Conservation (phyloP, 1,139 yeast species). For the Blastobotrys ciferrii region DNA sequence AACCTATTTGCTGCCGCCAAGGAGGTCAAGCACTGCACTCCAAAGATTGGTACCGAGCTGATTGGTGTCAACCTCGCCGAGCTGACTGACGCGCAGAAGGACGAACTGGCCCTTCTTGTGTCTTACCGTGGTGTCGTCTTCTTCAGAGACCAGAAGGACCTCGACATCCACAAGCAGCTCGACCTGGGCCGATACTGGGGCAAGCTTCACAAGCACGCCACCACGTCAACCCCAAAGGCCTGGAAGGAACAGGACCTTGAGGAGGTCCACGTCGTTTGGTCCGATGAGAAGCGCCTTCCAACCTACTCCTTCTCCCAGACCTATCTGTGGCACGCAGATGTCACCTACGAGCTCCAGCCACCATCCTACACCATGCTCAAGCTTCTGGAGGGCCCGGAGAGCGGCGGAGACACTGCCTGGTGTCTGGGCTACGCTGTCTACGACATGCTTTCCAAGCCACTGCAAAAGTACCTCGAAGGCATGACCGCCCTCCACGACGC, state of each 20-base stretch:
- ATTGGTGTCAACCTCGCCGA: conserved; percentile 57
- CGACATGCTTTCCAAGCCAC: conserved; percentile 60
- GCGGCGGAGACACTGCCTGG: conserved; percentile 77
- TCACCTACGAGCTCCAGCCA: conserved; percentile 67
- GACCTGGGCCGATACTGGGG: conserved; percentile 66
- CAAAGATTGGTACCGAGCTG: conserved; percentile 66
- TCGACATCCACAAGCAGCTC: conserved; percentile 50
- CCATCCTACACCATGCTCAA: conserved; percentile 65
- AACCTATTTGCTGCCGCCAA: conserved; percentile 50
- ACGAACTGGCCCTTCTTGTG: conserved; percentile 62
- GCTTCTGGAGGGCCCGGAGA: conserved; percentile 57
- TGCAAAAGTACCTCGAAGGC: conserved; percentile 54
- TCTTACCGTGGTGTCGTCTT: conserved; percentile 69
- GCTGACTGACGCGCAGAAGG: conserved; percentile 51
- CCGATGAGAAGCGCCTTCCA: conserved; percentile 33
- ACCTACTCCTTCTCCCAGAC: conserved; percentile 31
- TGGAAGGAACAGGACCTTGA: conserved; percentile 41
- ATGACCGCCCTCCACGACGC: conserved; percentile 68
- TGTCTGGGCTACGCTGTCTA: conserved; percentile 65
- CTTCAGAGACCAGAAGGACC: conserved; percentile 59
- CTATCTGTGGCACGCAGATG: conserved; percentile 63
- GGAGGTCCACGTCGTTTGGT: conserved; percentile 60
- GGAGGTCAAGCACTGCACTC: conserved; percentile 46
- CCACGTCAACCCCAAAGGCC: conserved; percentile 65
- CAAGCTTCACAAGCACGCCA: conserved; percentile 69